Conservation (phyloP, 306 rosid species). For the Cucumis hystrix region DNA sequence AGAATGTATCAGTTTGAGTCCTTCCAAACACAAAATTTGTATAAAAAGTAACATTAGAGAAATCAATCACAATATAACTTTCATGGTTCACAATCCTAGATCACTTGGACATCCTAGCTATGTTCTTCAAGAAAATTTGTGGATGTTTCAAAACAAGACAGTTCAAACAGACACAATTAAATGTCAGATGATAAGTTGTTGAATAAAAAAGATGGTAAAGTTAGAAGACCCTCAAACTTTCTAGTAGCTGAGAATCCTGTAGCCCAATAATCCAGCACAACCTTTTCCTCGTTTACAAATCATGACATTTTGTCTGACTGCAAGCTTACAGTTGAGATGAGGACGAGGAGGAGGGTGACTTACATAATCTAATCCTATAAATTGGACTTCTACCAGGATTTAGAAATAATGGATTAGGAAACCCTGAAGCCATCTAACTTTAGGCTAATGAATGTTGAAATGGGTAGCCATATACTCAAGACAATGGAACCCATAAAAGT, state of each 20-base stretch:
- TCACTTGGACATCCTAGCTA: not conserved
- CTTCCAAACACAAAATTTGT: not conserved
- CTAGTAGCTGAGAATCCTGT: not conserved
- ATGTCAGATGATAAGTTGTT: not conserved
- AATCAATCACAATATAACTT: not conserved
- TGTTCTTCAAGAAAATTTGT: not conserved
- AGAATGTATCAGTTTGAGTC: not conserved
- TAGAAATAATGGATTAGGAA: not conserved
- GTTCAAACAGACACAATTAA: not conserved
- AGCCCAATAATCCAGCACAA: not conserved
- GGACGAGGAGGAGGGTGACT: not conserved
- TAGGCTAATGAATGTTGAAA: not conserved
- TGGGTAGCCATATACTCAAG: slow-evolving; percentile 1
- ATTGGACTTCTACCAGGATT: not conserved
- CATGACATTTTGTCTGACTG: not conserved
- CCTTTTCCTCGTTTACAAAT: not conserved
- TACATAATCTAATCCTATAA: not conserved
- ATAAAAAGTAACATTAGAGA: not conserved
- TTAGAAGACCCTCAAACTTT: not conserved
- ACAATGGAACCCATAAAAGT: not conserved
- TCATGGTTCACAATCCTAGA: not conserved
- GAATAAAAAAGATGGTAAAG: not conserved
- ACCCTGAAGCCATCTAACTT: not conserved
- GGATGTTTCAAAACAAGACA: not conserved
- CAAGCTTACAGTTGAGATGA: not conserved